phyloP scores from a whole-genome alignment of 257 asterid species.

The Fraxinus anomala region DNA sequence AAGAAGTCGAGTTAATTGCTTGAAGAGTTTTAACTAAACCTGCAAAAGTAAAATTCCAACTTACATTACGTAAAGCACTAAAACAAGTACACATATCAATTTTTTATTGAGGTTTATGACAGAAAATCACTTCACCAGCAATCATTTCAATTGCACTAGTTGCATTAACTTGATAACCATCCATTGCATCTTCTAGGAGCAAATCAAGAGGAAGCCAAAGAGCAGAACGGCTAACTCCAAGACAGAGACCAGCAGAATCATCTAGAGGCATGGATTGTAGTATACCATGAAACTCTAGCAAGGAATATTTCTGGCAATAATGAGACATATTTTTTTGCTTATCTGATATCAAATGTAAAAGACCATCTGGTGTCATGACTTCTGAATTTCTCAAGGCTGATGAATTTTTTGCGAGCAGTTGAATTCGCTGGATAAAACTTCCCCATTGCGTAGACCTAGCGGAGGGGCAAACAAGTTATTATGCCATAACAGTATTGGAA shows the following conservation, averaged over 20 bases:
- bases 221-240: conserved; percentile 70
- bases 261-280: conserved; percentile 56
- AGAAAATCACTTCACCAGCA: conserved; percentile 53
- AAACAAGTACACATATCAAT: neutral
- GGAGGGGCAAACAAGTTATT: conserved; percentile 14
- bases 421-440: conserved; percentile 56
- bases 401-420: conserved; percentile 68
- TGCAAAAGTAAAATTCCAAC: conserved; percentile 38
- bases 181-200: conserved; percentile 93
- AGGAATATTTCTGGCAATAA: conserved; percentile 40
- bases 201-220: conserved; percentile 98
- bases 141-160: conserved; percentile 87
- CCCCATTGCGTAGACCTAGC: conserved; percentile 71
- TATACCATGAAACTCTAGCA: conserved; percentile 43
- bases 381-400: conserved; percentile 62
- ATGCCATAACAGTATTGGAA: neutral
- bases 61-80: conserved; percentile 24
- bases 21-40: conserved; percentile 89
- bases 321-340: conserved; percentile 31
- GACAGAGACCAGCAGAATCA: conserved; percentile 64
- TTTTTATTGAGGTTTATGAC: neutral
- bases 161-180: conserved; percentile 84
- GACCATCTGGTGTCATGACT: conserved; percentile 43
- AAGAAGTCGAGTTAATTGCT: conserved; percentile 73
- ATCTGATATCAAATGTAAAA: conserved; percentile 54